Evolutionary conservation across 495 filamentous ascomycete genomes (phyloP).

Genomic region (Bathelium albidoporum): DNA sequence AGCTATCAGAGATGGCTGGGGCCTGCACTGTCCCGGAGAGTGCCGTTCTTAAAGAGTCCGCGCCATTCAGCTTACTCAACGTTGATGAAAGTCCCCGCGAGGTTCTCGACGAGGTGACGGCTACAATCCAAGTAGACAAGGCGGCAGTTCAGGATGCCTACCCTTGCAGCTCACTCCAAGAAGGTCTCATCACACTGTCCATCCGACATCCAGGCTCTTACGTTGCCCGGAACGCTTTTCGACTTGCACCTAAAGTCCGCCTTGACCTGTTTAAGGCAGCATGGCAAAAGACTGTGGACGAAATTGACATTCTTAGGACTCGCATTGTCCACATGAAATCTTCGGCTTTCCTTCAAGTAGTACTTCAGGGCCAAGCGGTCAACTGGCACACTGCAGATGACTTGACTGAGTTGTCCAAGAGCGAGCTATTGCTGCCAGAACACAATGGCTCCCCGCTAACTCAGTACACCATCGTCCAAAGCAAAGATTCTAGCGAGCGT

Average conservation of each 20-base stretch:
- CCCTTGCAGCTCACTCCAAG: slow-evolving; percentile 47
- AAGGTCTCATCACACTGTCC: slow-evolving; percentile 41
- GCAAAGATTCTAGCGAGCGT: slow-evolving; percentile 5
- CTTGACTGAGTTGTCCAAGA: slow-evolving; percentile 10
- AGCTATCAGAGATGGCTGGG: slow-evolving; percentile 40
- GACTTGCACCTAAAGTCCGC: slow-evolving; percentile 35
- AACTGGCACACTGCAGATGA: slow-evolving; percentile 8
- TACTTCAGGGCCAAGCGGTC: slow-evolving; percentile 19
- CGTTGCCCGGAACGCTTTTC: slow-evolving; percentile 33
- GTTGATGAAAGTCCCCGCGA: slow-evolving; percentile 18
- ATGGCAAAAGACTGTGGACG: slow-evolving; percentile 34
- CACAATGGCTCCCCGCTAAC: slow-evolving; percentile 33
- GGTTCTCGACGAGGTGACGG: slow-evolving; percentile 37
- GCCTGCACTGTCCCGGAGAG: slow-evolving; percentile 11
- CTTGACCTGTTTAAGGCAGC: slow-evolving; percentile 35
- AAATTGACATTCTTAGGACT: slow-evolving; percentile 33
- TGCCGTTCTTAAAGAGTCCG: slow-evolving; percentile 12
- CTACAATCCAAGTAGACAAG: slow-evolving; percentile 34
- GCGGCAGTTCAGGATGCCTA: slow-evolving; percentile 46
- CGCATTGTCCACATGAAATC: slow-evolving; percentile 28
- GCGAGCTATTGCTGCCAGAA: slow-evolving; percentile 11
- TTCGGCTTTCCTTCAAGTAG: slow-evolving; percentile 16
- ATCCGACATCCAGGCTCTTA: slow-evolving; percentile 34
- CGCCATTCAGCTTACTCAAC: slow-evolving; percentile 40
- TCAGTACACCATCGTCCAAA: slow-evolving; percentile 14